Base-by-base conservation (phyloP, 2,329 filamentous ascomycete genomes). In the Reticulascus tulasneorum region DNA sequence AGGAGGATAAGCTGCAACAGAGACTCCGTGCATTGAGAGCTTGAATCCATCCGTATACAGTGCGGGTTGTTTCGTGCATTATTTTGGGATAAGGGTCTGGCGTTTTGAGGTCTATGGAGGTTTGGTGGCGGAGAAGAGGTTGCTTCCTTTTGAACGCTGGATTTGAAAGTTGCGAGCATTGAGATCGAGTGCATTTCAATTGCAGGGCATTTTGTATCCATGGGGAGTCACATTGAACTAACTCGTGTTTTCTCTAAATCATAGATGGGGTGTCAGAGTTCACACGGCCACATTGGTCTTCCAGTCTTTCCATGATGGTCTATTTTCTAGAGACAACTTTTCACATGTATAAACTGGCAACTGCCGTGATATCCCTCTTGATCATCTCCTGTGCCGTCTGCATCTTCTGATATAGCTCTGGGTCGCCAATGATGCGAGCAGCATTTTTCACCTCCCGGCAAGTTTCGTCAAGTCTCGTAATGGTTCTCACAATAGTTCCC, bases 381-480 rank as follows among this genome's bases (percentile, higher is more conserved):
- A 98, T 98, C 75, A 96, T 77, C 71, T 98, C 93, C 74, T 97
- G 91, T 49, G 91, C 94, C 45, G 82, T 82, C 66, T 94, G 84
- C 91, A 98, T 98, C 76, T 98, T 98, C 48, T 83, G 79, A 60
- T 94, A 96, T 48, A 98, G 66, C 37, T 84, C 84, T 4, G 93
- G 93, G 58, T 98, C 93, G 17, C 93, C 93, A 49, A 98, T 90
- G 47, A 98, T 87, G 48, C 93, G 77, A 19, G 93, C 93, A 23
- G 93, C 91, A 58, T 95, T 97, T 73, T 95, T 96, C 37, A 97
- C 93, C 63, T 98, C 93, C 30, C 93, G 75, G 57, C 93, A 98
- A 8, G 89, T 95, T 73, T 98, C 93, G 54, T 98, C 93, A 39
- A 98, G 69, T 18, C 93, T 71, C 26, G 89, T 94, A 50, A 98